Evolutionary conservation across 2,329 filamentous ascomycete genomes (phyloP), one percentile per base, ranked within the genome.

Genomic region (Paramyrothecium roridum): DNA sequence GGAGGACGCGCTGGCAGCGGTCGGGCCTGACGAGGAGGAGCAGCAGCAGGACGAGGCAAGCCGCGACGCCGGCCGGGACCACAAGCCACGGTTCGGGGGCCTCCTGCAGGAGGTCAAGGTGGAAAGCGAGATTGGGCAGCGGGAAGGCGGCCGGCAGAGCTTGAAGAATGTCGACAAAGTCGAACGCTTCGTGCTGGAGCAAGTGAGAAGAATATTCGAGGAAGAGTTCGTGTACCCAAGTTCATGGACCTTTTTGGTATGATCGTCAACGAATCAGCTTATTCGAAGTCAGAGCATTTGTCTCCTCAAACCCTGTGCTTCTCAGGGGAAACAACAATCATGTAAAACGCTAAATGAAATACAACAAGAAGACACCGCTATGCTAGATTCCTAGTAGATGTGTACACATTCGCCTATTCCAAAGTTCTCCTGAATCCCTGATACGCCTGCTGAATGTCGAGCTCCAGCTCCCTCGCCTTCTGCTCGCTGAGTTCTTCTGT

Each of bases 141-240:
- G 92, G 61, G 92, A 96, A 66, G 88, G 89, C 57, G 91, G 91
- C 23, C 96, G 95, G 75, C 93, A 97, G 76, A 95, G 93, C 49
- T 76, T 99, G 57, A 98, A 97, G 80, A 99, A 99, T 70, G 93
- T 99, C 51, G 93, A 95, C 56, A 99, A 99, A 79, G 95, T 99
- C 56, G 95, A 99, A 77, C 89, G 91, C 65, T 99, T 99, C 71
- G 91, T 99, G 55, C 80, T 99, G 57, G 93, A 98, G 71, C 93
- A 98, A 74, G 95, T 99, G 59, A 86, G 93, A 69, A 85, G 92
- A 67, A 98, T 99, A 64, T 98, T 99, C 67, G 95, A 99, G 74
- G 95, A 98, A 69, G 95, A 99, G 72, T 95, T 98, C 75, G 93
- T 98, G 59, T 98, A 96, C 75, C 95, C 95, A 48, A 97, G 93